Evolutionary conservation across 768 basidiomycete species (phyloP).

Genomic region (Mycena albidolilacea): DNA sequence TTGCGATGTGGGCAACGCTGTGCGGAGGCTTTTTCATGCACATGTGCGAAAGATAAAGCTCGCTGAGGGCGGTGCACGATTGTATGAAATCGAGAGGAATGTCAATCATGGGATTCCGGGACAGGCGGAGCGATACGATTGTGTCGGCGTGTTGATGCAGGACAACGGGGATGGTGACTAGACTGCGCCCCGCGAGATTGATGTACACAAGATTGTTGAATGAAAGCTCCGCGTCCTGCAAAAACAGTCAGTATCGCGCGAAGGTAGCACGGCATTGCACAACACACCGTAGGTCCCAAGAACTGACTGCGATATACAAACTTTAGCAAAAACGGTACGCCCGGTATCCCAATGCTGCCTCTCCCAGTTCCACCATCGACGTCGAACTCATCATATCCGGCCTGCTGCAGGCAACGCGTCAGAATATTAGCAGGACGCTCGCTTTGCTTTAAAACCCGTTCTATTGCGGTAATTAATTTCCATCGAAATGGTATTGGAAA

Average conservation of each 20-base stretch:
- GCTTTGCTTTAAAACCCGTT: slow-evolving; percentile 83
- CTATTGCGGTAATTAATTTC: slow-evolving; percentile 55
- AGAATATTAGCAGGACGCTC: slow-evolving; percentile 91
- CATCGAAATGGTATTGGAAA: slow-evolving; percentile 10
- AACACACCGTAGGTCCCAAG: slow-evolving; percentile 68
- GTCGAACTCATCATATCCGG: slow-evolving; percentile 91
- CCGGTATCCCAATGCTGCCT: slow-evolving; percentile 66
- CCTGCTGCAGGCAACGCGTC: slow-evolving; percentile 84
- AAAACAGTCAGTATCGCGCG: background rate
- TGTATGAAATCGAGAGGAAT: slow-evolving; percentile 97
- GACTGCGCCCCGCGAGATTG: slow-evolving; percentile 83
- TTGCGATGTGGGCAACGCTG: slow-evolving; percentile 79
- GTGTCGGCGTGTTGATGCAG: slow-evolving; percentile 87
- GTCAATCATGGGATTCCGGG: slow-evolving; percentile 95
- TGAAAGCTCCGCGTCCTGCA: slow-evolving; percentile 79
- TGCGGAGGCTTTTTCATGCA: slow-evolving; percentile 94
- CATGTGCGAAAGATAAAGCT: slow-evolving; percentile 91
- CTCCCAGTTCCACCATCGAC: slow-evolving; percentile 57
- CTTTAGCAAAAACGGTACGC: slow-evolving; percentile 87
- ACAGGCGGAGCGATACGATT: slow-evolving; percentile 89
- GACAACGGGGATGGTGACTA: slow-evolving; percentile 90
- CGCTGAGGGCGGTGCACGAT: slow-evolving; percentile 84
- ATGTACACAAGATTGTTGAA: slow-evolving; percentile 82
- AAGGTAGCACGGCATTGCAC: background rate
- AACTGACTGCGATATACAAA: slow-evolving; percentile 90